phyloP scores from a whole-genome alignment of 805 yeast genomes.

The Deakozyma indianensis region DNA sequence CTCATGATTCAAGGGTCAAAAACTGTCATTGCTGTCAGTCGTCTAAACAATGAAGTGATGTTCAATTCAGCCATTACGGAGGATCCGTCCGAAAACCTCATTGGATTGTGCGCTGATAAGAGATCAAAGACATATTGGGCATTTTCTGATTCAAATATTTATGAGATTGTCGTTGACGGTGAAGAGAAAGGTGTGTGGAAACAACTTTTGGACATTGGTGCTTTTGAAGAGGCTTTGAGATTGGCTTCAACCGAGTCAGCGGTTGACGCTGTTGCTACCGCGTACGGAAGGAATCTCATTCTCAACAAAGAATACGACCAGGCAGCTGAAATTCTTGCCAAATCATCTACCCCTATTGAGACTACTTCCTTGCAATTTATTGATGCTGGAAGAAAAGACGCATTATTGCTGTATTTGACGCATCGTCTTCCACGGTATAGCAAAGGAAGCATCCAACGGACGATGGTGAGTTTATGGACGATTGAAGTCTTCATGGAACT shows the following conservation, averaged over 20 bases:
- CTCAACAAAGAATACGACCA: conserved; percentile 14
- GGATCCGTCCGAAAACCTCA: conserved; percentile 22
- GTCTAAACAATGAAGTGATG: conserved; percentile 35
- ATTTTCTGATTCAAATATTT: conserved; percentile 43
- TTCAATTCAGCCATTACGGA: conserved; percentile 27
- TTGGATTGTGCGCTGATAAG: conserved; percentile 38
- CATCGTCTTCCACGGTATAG: conserved; percentile 24
- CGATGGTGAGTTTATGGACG: conserved; percentile 50
- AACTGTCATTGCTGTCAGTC: conserved; percentile 31
- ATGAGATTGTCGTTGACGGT: conserved; percentile 49
- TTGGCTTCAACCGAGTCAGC: conserved; percentile 25
- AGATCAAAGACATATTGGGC: conserved; percentile 59
- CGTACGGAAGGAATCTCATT: conserved; percentile 39
- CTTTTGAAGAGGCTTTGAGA: conserved; percentile 53
- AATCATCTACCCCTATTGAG: conserved; percentile 54
- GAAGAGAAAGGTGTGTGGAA: conserved; percentile 72
- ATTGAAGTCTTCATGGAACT: conserved; percentile 41
- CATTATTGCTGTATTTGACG: conserved; percentile 33
- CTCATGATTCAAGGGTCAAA: conserved; percentile 31
- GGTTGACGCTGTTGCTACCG: conserved; percentile 35
- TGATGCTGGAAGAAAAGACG: conserved; percentile 26
- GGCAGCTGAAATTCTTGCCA: conserved; percentile 45
- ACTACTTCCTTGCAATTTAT: conserved; percentile 45
- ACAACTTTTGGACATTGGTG: conserved; percentile 32
- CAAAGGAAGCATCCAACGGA: conserved; percentile 27